Base-by-base conservation (phyloP, 768 basidiomycete genomes). In the Leccinum olivaceopallidum region DNA sequence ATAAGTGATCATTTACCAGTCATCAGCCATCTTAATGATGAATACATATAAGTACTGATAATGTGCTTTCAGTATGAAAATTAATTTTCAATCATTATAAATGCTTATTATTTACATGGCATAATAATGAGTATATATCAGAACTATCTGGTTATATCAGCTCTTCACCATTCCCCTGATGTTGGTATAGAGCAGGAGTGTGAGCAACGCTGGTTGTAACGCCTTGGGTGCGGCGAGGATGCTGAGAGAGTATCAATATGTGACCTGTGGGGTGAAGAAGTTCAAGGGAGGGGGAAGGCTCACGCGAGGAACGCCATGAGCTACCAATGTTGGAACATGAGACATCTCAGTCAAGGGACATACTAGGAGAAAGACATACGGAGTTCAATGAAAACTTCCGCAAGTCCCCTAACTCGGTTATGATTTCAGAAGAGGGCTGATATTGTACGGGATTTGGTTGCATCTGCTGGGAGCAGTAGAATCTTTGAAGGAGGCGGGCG, bases 181-280 rank as follows among this genome's bases (percentile, higher is more conserved):
- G n/a, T 69, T 64, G 9, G 67, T 72, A 37, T 69, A 73, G 4
- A 69, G 53, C 9, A 73, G 53, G 10, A 72, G 62, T 0, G 62
- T 56, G 8, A 72, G 58, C 0, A 62, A 56, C 8, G 55, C 54
- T 1, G 53, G 58, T 6, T 18, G 49, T 22, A 71, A 60, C 5
- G 16, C 18, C 8, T 44, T 58, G 10, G 63, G 61, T 18, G 57
- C 61, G 2, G 62, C 20, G 16, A 63, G 58, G 51, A 65, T 32
- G 9, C 67, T 69, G 48, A 26, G 8, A 37, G 13, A 6, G 7
- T 13, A 7, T 57, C 10, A 39, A 48, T 24, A 14, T 48, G 47
- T 14, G 36, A 36, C 36, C 1, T 13, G 36, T 6, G n/a, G 47
- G 10, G 22, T 14, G 61, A 6, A 37, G 22, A 13, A 26, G 47